Conservation (phyloP, 345 rosid genomes). For the Salix koriyanagi region DNA sequence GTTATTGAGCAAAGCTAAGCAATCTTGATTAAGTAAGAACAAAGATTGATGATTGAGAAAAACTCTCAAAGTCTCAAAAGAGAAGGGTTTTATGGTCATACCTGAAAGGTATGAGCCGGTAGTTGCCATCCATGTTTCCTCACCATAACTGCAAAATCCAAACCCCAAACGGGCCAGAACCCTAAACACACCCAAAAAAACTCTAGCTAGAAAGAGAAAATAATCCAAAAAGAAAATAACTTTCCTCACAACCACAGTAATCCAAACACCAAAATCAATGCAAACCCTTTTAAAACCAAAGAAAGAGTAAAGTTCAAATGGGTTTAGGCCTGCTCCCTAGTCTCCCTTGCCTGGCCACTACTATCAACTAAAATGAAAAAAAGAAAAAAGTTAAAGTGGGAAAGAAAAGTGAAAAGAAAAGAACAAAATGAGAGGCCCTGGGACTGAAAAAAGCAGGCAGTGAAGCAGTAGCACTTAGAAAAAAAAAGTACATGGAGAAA, state of each 20-base stretch:
- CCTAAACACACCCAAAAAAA: slow-evolving; percentile 4
- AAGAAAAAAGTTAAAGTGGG: background rate
- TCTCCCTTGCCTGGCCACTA: background rate
- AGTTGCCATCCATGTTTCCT: slow-evolving; percentile 98
- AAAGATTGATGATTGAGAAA: background rate
- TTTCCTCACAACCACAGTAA: background rate
- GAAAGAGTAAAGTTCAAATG: background rate
- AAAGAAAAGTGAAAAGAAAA: background rate
- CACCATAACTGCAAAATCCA: slow-evolving; percentile 53
- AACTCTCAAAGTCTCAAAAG: background rate
- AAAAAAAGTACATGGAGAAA: background rate
- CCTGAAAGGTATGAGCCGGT: slow-evolving; percentile 97
- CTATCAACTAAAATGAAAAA: background rate
- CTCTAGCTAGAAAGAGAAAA: background rate
- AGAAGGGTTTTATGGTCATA: slow-evolving; percentile 9
- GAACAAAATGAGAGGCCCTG: background rate
- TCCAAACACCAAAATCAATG: background rate
- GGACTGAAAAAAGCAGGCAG: background rate
- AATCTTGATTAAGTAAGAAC: background rate
- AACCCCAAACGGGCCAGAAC: slow-evolving; percentile 18
- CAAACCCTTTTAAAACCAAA: background rate
- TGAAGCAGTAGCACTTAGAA: background rate
- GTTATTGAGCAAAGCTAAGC: background rate
- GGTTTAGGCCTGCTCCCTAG: background rate
- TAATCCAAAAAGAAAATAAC: background rate